phyloP scores from a whole-genome alignment of 139 green algal species.

The Ettlia oleoabundans region DNA sequence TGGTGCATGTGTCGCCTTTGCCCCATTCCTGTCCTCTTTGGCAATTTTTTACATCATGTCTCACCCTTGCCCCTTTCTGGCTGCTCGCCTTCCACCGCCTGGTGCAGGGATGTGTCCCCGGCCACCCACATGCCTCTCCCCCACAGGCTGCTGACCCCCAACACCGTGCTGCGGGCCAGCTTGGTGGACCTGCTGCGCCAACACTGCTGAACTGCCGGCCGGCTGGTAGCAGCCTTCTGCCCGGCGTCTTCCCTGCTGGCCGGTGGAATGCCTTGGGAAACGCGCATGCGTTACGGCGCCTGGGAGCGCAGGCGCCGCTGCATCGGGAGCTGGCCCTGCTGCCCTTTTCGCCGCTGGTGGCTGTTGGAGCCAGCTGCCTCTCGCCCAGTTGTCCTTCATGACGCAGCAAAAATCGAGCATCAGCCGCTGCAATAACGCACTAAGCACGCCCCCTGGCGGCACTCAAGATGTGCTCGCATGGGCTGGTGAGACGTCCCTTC shows the following conservation, averaged over 20 bases:
- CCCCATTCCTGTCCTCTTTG: background rate
- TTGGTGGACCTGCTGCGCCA: conserved; percentile 24
- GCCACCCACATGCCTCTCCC: conserved; percentile 27
- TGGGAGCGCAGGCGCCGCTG: too few relatives aligned
- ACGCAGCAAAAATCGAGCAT: background rate
- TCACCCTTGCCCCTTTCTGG: background rate
- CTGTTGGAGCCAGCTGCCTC: too few relatives aligned
- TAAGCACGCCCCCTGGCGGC: background rate
- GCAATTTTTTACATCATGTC: background rate
- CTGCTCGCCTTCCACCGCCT: background rate
- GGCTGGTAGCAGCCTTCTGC: background rate
- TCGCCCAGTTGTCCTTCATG: background rate
- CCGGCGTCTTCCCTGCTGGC: too few relatives aligned
- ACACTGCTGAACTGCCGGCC: background rate
- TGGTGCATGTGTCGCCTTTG: background rate
- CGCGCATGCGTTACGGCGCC: too few relatives aligned
- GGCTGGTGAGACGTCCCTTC: too few relatives aligned
- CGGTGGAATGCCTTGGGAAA: too few relatives aligned
- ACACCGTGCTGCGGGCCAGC: background rate
- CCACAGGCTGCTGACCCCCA: conserved; percentile 37
- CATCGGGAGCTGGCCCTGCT: background rate
- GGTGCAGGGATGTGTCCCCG: conserved; percentile 23
- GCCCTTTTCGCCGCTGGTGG: too few relatives aligned
- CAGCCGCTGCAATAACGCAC: background rate
- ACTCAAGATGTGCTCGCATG: too few relatives aligned